Evolutionary conservation across 2,329 filamentous ascomycete genomes (phyloP).

Genomic region (Arthrinium puccinioides): DNA sequence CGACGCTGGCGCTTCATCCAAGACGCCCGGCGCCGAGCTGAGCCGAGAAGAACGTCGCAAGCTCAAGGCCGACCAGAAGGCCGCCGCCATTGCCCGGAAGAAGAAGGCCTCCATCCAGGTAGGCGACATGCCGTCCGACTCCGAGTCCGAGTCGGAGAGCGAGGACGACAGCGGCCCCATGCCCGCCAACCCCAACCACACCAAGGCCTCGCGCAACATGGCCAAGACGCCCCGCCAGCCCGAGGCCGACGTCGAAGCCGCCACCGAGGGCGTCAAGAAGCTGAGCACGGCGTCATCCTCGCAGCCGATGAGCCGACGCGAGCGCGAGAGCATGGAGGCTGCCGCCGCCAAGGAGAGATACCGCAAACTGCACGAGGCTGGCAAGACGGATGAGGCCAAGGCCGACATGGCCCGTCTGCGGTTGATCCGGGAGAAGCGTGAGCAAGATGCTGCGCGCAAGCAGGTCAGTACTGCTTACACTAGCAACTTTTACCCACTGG

Average conservation of each 20-base stretch:
- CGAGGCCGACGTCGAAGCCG: conserved; percentile 45
- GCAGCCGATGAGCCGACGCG: conserved; percentile 36
- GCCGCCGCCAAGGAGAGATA: conserved; percentile 85
- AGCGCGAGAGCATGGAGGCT: conserved; percentile 73
- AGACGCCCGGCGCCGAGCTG: conserved; percentile 41
- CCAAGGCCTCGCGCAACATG: conserved; percentile 62
- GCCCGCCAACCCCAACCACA: conserved; percentile 90
- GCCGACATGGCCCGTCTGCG: conserved; percentile 78
- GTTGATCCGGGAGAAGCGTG: conserved; percentile 78
- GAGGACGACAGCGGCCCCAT: conserved; percentile 52
- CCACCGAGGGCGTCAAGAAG: conserved; percentile 49
- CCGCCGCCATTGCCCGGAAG: conserved; percentile 74
- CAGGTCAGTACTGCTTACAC: conserved; percentile 49
- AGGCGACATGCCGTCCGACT: conserved; percentile 76
- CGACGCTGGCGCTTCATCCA: conserved; percentile 34
- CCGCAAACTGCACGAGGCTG: conserved; percentile 83
- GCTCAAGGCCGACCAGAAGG: conserved; percentile 83
- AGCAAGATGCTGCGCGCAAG: conserved; percentile 75
- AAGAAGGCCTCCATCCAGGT: conserved; percentile 66
- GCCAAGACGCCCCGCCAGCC: conserved; percentile 32
- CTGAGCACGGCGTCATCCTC: conserved; percentile 30
- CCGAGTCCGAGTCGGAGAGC: conserved; percentile 46
- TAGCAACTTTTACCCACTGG: too few species aligned
- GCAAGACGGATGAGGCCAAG: conserved; percentile 94
- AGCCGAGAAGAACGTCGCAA: conserved; percentile 85